Percentiles rank a stretch among this genome's conserved stretches.
phyloP scores from a whole-genome alignment of 2,329 filamentous ascomycete species.

The Trichoderma afroharzianum region DNA sequence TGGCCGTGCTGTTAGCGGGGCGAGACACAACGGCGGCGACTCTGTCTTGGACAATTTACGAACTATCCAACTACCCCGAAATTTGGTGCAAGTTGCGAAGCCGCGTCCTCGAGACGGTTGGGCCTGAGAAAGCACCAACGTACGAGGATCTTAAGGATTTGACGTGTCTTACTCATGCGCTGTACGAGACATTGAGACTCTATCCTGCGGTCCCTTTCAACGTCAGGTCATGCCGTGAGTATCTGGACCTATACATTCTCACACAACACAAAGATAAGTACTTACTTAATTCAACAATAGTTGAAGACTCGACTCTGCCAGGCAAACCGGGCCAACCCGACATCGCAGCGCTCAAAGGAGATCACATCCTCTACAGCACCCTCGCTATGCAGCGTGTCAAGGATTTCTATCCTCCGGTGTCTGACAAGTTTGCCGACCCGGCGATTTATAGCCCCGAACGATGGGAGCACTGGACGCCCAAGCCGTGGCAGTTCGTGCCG shows the following conservation, averaged over 20 bases:
- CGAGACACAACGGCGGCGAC: slow-evolving; percentile 83
- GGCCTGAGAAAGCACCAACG: slow-evolving; percentile 58
- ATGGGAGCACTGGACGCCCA: slow-evolving; percentile 61
- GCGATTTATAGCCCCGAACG: slow-evolving; percentile 61
- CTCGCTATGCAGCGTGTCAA: slow-evolving; percentile 69
- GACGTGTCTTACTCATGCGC: slow-evolving; percentile 71
- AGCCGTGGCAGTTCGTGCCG: slow-evolving; percentile 68
- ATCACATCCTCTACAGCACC: slow-evolving; percentile 62
- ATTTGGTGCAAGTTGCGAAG: slow-evolving; percentile 65
- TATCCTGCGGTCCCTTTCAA: slow-evolving; percentile 80
- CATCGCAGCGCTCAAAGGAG: slow-evolving; percentile 60
- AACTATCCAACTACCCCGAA: slow-evolving; percentile 68
- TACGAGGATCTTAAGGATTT: slow-evolving; percentile 83
- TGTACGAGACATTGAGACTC: slow-evolving; percentile 74
- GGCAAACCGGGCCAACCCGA: slow-evolving; percentile 60
- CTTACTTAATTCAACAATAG: slow-evolving; percentile 19
- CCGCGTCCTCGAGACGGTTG: slow-evolving; percentile 68
- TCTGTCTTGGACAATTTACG: slow-evolving; percentile 78
- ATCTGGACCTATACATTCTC: neutral
- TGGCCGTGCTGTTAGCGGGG: slow-evolving; percentile 78
- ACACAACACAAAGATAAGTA: too few relatives aligned
- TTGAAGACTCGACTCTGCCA: slow-evolving; percentile 71
- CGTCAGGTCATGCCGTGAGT: slow-evolving; percentile 46
- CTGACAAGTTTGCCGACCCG: slow-evolving; percentile 44
- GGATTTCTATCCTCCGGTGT: slow-evolving; percentile 56